Evolutionary conservation across 257 asterid species (phyloP), one percentile per base, ranked within the genome.

Genomic region (Primulina huaijiensis): DNA sequence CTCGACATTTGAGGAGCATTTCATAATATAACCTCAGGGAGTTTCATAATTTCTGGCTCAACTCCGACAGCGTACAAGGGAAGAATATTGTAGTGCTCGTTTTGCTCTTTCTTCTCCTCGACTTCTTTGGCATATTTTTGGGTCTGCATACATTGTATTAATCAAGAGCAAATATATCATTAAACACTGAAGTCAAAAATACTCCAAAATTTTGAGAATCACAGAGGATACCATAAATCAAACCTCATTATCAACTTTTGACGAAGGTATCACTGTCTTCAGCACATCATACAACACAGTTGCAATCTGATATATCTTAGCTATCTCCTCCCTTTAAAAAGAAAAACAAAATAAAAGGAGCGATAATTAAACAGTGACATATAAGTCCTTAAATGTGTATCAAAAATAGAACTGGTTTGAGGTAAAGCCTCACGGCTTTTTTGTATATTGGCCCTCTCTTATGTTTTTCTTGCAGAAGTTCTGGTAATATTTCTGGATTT

Each of bases 31-130:
- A 93, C 97, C 99, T 94, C 99, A 23, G 97, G 90, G 60, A 89
- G 92, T 77, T 91, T 97, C 98, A 94, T 91, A 70, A 94, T 87
- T 62, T 88, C 96, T 19, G 99, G 97, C 75, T 85, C 92, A 77
- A 88, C 89, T 53, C 93, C 97, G 77, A 80, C 84, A 25, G 99
- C 87, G 73, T 91, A 85, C 83, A 94, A 72, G 25, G 97, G 99
- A 74, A 94, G 90, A 83, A 94, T 89, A 88, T 94, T 94, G 77
- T 89, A 91, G 85, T 89, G 97, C 88, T 76, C 83, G 40, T 81
- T 82, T 77, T 91, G 92, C 65, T 82, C 96, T 68, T 88, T 89
- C 84, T 87, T 91, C 89, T 86, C 85, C 77, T 94, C 97, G 25
- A 94, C 96, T 72, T 89, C 96, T 79, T 85, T 84, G 73, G 97